Percentiles rank a stretch among this genome's conserved stretches.
These are phyloP conservation scores for Candida sp. DNA, from an alignment of 1,139 yeast species.

Conservation along the genomic window DNA sequence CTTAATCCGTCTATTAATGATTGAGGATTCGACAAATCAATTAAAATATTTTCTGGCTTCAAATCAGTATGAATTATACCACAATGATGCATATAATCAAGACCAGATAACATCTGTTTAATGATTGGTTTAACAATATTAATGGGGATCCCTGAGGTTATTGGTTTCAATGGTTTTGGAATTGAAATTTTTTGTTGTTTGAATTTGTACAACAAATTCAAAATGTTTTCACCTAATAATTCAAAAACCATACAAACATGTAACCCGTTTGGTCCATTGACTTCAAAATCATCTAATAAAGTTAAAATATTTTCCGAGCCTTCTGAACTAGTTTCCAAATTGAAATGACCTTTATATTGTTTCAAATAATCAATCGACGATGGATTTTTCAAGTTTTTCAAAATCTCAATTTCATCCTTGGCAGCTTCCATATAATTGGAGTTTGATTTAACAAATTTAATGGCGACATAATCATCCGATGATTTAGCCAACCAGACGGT, in stretches of 20 bases:
- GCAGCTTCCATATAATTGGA: conserved; percentile 41
- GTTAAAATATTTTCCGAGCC: conserved; percentile 41
- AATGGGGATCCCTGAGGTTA: conserved; percentile 30
- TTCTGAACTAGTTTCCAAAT: conserved; percentile 20
- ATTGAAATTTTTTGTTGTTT: conserved; percentile 17
- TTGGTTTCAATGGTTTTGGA: conserved; percentile 3
- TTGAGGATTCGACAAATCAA: conserved; percentile 37
- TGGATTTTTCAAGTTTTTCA: conserved; percentile 19
- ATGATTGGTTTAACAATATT: conserved; percentile 34
- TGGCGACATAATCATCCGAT: conserved; percentile 33
- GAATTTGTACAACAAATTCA: conserved; percentile 35
- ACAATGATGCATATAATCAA: conserved; percentile 40
- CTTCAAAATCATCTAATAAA: conserved; percentile 37
- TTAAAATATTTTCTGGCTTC: conserved; percentile 42
- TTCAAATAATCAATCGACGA: conserved; percentile 24
- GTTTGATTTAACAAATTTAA: conserved; percentile 39
- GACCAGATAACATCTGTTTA: conserved; percentile 34
- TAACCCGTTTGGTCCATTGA: conserved; percentile 39
- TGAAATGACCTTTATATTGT: conserved; percentile 12
- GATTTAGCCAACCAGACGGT: conserved; percentile 80
- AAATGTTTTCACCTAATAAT: conserved; percentile 38
- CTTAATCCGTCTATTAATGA: conserved; percentile 18
- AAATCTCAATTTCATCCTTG: conserved; percentile 36
- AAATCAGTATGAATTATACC: conserved; percentile 44
- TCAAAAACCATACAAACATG: conserved; percentile 46